Evolutionary conservation across 2,329 filamentous ascomycete genomes (phyloP).

Genomic region (Aspergillus sp.): DNA sequence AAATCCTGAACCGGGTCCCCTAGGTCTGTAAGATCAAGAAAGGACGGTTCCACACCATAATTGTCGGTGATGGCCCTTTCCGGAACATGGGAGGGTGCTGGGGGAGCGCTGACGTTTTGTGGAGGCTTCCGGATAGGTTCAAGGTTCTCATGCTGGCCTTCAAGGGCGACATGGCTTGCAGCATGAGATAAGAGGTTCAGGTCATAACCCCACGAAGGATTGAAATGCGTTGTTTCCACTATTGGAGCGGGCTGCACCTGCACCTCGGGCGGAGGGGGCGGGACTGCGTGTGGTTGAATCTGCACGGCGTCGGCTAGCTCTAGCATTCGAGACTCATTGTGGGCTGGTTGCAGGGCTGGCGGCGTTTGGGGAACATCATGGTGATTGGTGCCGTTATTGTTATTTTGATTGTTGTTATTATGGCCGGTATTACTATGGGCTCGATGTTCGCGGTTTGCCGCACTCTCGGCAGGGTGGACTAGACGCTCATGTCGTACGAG

Average conservation of each 20-base stretch:
- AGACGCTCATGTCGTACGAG: conserved; percentile 47
- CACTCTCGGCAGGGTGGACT: conserved; percentile 42
- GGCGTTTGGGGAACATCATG: conserved; percentile 29
- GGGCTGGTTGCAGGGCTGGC: conserved; percentile 31
- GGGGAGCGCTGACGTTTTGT: conserved; percentile 27
- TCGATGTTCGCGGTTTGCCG: conserved; percentile 35
- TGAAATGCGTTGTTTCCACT: conserved; percentile 42
- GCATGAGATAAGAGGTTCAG: conserved; percentile 46
- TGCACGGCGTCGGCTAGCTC: conserved; percentile 41
- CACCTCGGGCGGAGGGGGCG: conserved; percentile 30
- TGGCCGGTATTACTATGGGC: conserved; percentile 6
- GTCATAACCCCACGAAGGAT: conserved; percentile 48
- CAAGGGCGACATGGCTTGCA: conserved; percentile 45
- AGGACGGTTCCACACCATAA: conserved; percentile 40
- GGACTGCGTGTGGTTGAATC: conserved; percentile 32
- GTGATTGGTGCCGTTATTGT: conserved; percentile 13
- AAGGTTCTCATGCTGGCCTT: conserved; percentile 39
- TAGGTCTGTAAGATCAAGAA: conserved; percentile 42
- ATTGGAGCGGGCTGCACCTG: conserved; percentile 34
- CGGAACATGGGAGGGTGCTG: conserved; percentile 27
- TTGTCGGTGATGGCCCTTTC: conserved; percentile 38
- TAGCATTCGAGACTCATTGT: conserved; percentile 41
- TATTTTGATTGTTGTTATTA: conserved; percentile 16
- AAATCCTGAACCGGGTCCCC: conserved; percentile 47
- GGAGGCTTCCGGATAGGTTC: conserved; percentile 33